phyloP scores from a whole-genome alignment of 371 early-diverging fungal species.

The Mitosporidium daphniae region DNA sequence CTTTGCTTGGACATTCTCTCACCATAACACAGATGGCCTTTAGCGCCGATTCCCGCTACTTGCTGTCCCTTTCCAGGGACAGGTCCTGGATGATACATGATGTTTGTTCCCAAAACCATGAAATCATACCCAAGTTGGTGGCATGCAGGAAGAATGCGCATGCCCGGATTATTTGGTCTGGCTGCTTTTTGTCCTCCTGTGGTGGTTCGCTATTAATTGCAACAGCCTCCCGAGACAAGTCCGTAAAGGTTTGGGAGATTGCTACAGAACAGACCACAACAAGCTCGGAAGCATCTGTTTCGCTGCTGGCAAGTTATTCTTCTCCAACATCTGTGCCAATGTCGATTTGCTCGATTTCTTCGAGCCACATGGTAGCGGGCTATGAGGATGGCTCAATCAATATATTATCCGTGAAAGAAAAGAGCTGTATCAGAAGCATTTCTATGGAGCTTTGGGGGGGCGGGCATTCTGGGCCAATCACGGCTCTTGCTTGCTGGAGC shows the following conservation, averaged over 20 bases:
- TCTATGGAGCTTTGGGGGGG: no score
- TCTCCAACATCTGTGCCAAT: no score
- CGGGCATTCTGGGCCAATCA: no score
- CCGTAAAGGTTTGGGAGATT: constrained; percentile 7
- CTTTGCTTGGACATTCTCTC: constrained; percentile 27
- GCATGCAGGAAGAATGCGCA: constrained; percentile 28
- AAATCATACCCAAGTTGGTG: constrained; percentile 8
- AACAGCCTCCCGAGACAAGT: constrained; percentile 63
- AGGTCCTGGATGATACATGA: constrained; percentile 26
- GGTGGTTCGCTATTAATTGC: constrained; percentile 34
- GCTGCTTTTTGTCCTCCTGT: constrained; percentile 32
- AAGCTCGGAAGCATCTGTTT: no score
- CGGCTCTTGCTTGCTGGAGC: no score
- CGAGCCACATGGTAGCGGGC: no score
- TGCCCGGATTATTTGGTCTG: constrained; percentile 68
- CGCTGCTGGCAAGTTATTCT: no score
- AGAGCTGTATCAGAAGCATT: no score
- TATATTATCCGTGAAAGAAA: no score
- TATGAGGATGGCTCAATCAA: no score
- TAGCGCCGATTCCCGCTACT: constrained; percentile 21
- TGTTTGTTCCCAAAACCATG: background rate
- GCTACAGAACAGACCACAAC: no score
- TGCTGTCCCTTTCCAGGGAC: constrained; percentile 52
- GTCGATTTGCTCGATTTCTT: no score
- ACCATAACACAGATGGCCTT: constrained; percentile 44